phyloP scores from a whole-genome alignment of 2,329 filamentous ascomycete species.

The Trichophyton verrucosum region DNA sequence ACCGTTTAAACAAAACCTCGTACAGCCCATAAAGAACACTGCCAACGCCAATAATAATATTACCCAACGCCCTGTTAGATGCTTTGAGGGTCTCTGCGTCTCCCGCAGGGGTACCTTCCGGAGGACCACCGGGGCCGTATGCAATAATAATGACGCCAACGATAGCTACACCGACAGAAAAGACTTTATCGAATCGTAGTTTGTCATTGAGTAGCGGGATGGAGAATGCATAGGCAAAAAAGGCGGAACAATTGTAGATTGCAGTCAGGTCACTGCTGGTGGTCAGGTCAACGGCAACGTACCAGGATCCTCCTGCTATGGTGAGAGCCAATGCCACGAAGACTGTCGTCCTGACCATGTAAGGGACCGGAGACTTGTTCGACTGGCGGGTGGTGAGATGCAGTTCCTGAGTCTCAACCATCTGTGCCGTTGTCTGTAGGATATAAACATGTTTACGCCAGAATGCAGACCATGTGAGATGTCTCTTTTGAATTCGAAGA shows the following conservation, averaged over 20 bases:
- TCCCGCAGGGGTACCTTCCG: conserved; percentile 30
- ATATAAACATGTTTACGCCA: conserved; percentile 61
- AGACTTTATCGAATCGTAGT: conserved; percentile 67
- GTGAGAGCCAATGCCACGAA: conserved; percentile 78
- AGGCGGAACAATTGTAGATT: conserved; percentile 98
- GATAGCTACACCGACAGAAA: conserved; percentile 79
- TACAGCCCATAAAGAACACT: conserved; percentile 93
- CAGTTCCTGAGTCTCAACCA: conserved; percentile 71
- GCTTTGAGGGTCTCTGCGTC: conserved; percentile 37
- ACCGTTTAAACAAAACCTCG: conserved; percentile 90
- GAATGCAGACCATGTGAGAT: conserved; percentile 69
- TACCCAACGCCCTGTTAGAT: conserved; percentile 63
- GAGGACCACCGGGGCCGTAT: conserved; percentile 63
- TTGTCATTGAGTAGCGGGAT: conserved; percentile 81
- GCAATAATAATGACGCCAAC: conserved; percentile 86
- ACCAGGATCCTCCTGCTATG: conserved; percentile 86
- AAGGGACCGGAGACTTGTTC: conserved; percentile 46
- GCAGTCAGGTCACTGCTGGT: conserved; percentile 88
- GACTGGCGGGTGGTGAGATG: conserved; percentile 41
- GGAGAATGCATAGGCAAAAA: conserved; percentile 96
- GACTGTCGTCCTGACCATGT: conserved; percentile 67
- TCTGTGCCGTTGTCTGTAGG: conserved; percentile 57
- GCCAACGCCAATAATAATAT: conserved; percentile 81
- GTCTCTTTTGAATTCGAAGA: conserved; percentile 64
- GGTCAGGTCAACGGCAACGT: conserved; percentile 84